phyloP scores from a whole-genome alignment of 2,329 filamentous ascomycete species.

The Hypocreales sp. region DNA sequence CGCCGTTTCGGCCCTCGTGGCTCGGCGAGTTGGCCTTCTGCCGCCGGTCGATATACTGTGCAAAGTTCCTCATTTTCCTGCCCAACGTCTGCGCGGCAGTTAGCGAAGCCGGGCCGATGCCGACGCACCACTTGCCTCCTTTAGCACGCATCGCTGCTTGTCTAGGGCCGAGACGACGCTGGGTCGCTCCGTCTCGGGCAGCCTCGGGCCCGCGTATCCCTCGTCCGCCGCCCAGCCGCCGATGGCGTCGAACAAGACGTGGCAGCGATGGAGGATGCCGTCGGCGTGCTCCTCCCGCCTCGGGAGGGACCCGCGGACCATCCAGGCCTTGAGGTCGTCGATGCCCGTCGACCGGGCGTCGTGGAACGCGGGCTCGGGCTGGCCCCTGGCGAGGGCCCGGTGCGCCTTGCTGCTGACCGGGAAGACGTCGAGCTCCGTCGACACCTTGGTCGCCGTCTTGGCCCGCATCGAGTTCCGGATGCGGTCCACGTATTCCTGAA shows the following conservation, averaged over 20 bases:
- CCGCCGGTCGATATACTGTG: too few species aligned
- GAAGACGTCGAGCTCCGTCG: constrained; percentile 1
- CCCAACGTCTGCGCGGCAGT: too few species aligned
- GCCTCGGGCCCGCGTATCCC: neutral
- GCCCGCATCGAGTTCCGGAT: constrained; percentile 1
- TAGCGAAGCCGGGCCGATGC: too few species aligned
- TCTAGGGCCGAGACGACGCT: too few species aligned
- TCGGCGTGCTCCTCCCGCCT: constrained; percentile 4
- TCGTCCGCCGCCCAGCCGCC: neutral
- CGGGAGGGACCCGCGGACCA: constrained; percentile 1
- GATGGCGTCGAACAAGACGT: constrained; percentile 4
- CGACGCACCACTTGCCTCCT: too few species aligned
- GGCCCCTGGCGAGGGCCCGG: neutral
- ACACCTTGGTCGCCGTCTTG: neutral
- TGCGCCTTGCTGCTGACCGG: constrained; percentile 6
- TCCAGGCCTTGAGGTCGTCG: constrained; percentile 3
- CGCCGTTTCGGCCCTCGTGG: too few species aligned
- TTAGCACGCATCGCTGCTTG: too few species aligned
- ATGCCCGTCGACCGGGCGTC: constrained; percentile 4
- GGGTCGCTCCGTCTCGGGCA: neutral
- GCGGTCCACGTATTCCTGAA: constrained; percentile 1
- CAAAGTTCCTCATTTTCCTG: too few species aligned
- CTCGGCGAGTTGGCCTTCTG: too few species aligned
- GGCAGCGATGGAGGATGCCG: constrained; percentile 2
- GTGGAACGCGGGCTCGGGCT: constrained; percentile 1